These are phyloP conservation scores for Viola odorata DNA, from an alignment of 345 rosid species.

Conservation along the genomic window DNA sequence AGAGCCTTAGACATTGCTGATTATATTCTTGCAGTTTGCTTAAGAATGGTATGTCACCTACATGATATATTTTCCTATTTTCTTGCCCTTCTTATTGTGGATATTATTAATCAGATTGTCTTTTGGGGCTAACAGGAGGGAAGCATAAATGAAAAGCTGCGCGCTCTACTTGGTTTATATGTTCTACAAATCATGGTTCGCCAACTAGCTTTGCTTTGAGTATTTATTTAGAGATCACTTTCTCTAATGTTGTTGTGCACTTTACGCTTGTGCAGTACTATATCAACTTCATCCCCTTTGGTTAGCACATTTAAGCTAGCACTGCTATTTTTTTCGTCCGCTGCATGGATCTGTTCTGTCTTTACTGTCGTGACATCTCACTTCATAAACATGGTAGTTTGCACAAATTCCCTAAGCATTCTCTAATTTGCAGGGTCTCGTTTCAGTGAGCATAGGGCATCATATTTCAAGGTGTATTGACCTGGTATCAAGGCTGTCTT, in stretches of 20 bases:
- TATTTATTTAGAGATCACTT: background rate
- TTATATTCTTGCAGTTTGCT: constrained; percentile 45
- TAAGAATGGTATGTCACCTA: constrained; percentile 43
- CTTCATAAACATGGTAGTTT: background rate
- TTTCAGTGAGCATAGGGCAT: constrained; percentile 46
- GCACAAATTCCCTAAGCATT: background rate
- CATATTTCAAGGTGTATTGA: constrained; percentile 32
- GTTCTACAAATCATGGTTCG: constrained; percentile 69
- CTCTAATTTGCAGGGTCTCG: constrained; percentile 45
- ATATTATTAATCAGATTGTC: background rate
- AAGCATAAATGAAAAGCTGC: constrained; percentile 43
- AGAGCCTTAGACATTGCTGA: constrained; percentile 57
- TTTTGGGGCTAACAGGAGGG: constrained; percentile 46
- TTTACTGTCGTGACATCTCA: background rate
- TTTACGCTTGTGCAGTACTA: background rate
- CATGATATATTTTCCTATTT: background rate
- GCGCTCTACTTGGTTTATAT: constrained; percentile 65
- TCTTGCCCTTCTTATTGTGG: background rate
- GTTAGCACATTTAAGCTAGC: background rate
- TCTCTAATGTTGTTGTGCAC: background rate
- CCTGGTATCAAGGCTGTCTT: constrained; percentile 39
- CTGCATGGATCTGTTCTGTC: background rate
- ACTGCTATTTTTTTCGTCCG: background rate
- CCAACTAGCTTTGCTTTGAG: constrained; percentile 15
- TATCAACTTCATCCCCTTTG: background rate